Percentiles rank a stretch among this genome's conserved stretches.
Evolutionary conservation across 805 yeast species (phyloP).

Genomic region (Metschnikowia continentalis): DNA sequence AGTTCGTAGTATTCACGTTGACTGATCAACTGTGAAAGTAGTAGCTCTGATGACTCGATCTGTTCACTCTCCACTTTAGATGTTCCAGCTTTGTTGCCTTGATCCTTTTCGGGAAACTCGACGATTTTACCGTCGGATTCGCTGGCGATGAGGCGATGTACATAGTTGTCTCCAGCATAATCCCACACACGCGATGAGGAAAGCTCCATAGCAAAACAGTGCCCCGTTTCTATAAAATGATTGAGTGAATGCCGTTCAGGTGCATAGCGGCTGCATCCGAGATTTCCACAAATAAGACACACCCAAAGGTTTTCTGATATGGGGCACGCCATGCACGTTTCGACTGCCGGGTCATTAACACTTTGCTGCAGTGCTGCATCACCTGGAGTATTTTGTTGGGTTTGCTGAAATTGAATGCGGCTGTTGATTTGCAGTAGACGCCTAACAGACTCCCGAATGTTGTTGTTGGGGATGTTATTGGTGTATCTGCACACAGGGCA

Average conservation of each 20-base stretch:
- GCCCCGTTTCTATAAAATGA: constrained; percentile 73
- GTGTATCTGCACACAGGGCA: constrained; percentile 91
- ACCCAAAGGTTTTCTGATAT: constrained; percentile 72
- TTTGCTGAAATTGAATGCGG: constrained; percentile 17
- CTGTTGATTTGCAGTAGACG: constrained; percentile 29
- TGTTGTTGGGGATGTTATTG: constrained; percentile 37
- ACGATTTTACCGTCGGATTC: constrained; percentile 87
- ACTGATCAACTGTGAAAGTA: constrained; percentile 77
- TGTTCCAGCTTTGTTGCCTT: background rate
- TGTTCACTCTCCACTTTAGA: constrained; percentile 7
- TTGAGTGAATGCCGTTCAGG: constrained; percentile 80
- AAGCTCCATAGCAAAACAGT: constrained; percentile 89
- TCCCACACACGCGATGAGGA: constrained; percentile 89
- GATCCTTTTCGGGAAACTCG: constrained; percentile 51
- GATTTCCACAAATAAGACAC: constrained; percentile 82
- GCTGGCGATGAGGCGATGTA: constrained; percentile 78
- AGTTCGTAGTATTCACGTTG: constrained; percentile 80
- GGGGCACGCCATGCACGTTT: constrained; percentile 54
- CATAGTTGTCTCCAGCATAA: constrained; percentile 86
- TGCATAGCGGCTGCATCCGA: constrained; percentile 86
- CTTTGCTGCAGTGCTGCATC: constrained; percentile 8
- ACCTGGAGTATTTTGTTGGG: constrained; percentile 13
- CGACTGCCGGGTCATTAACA: constrained; percentile 3
- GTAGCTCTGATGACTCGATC: constrained; percentile 72
- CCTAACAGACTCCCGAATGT: constrained; percentile 30